Base-by-base conservation (phyloP, 1,284 basidiomycete genomes). In the Ustilago trichophora region DNA sequence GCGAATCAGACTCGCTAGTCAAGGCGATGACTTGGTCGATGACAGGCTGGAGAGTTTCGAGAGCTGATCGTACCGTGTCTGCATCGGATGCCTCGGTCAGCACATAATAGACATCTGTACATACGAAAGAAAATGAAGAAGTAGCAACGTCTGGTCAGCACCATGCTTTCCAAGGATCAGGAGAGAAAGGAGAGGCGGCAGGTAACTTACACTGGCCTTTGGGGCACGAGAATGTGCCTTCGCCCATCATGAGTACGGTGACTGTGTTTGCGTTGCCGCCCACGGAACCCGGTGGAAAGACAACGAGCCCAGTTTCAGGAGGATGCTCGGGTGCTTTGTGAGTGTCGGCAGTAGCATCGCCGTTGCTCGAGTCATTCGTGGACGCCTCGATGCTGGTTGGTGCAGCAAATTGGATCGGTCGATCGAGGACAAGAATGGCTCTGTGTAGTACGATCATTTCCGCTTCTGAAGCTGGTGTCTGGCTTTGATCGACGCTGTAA, bases 171-270 rank as follows among this genome's bases (percentile, higher is more conserved):
- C 27, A 29, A 13, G 13, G 13, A 29, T 13, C 6, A 40, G 9
- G 22, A 25, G 26, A 22, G 10, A 21, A 15, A 13, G 24, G 5
- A 26, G n/a, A 1, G 85, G 82, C 16, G 87, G 85, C 24, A 95
- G 82, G 1, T 85, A 16, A 65, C 62, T 65, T 47, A 56, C 63
- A 77, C 32, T 77, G 72, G 3, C 89, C 91, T 48, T 86, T 84
- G 0, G 95, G 95, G 51, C 91, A 88, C 8, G 91, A 90, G 82
- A 94, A 87, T 1, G 90, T 92, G 10, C 89, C 90, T 76, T 91
- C 88, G 7, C 94, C 95, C 34, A 90, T 89, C 44, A 92, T 75
- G 6, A 80, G 56, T 4, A 75, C 75, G 6, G 88, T 88, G 2
- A 89, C 91, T 1, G 89, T 85, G 27, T 66, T 63, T 6, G 49